Conservation (phyloP, 2,329 filamentous ascomycete genomes). For the Chrysoporthe austroafricana region DNA sequence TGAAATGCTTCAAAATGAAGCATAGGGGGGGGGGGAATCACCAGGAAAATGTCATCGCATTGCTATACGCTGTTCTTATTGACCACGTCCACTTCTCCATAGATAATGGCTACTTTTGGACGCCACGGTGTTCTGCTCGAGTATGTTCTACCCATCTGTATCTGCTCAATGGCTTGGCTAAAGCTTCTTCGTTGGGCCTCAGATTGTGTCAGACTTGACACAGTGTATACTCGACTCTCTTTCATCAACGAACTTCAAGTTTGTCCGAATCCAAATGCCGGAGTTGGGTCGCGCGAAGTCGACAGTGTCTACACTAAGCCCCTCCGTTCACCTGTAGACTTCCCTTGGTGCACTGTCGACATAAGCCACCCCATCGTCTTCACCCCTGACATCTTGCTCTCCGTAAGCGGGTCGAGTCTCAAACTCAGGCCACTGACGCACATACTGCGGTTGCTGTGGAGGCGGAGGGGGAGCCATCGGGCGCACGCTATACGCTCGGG, state of each 20-base stretch:
- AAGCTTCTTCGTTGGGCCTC: neutral
- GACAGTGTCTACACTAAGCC: neutral
- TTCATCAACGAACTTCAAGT: neutral
- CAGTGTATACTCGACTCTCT: neutral
- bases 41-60: neutral
- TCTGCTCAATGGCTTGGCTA: neutral
- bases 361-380: slow-evolving; percentile 42
- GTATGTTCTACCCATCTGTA: neutral
- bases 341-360: slow-evolving; percentile 24
- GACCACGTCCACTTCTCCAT: neutral
- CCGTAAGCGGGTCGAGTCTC: slow-evolving; percentile 20
- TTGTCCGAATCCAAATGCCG: neutral
- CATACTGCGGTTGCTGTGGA: slow-evolving; percentile 26
- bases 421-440: slow-evolving; percentile 27
- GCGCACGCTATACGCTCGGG: slow-evolving; percentile 40
- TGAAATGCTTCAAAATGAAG: neutral
- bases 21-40: neutral
- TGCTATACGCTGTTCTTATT: neutral
- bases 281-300: neutral
- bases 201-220: neutral
- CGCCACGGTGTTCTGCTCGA: neutral
- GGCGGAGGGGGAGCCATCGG: slow-evolving; percentile 38
- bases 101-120: neutral
- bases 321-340: slow-evolving; percentile 18
- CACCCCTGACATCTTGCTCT: slow-evolving; percentile 13